Evolutionary conservation across 1,284 basidiomycete species (phyloP).

Genomic region (Rhodotorula sp.): DNA sequence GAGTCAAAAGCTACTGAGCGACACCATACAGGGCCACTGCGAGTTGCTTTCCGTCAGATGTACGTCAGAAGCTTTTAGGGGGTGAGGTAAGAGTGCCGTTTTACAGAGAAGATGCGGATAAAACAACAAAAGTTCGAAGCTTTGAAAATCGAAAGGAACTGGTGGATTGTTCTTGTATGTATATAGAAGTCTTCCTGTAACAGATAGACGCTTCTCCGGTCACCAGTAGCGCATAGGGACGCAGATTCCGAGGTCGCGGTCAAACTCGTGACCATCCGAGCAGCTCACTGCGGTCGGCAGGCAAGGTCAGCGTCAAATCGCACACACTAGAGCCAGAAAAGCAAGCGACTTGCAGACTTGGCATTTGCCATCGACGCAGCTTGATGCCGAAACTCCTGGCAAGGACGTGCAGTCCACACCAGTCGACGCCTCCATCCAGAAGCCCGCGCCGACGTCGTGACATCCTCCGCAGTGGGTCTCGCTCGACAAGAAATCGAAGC

Average conservation of each 20-base stretch:
- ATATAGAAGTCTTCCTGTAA: neutral
- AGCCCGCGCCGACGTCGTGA: slow-evolving; percentile 2
- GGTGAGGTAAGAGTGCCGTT: no score
- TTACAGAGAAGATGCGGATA: no score
- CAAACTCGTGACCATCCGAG: slow-evolving; percentile 18
- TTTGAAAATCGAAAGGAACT: neutral
- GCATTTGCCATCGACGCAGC: slow-evolving; percentile 25
- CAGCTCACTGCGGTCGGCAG: slow-evolving; percentile 17
- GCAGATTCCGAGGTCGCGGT: slow-evolving; percentile 6
- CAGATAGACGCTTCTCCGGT: neutral
- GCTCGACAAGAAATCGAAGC: slow-evolving; percentile 15
- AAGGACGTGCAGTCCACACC: slow-evolving; percentile 29
- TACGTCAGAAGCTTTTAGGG: no score
- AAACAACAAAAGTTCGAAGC: no score
- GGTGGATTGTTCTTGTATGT: neutral
- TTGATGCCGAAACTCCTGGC: slow-evolving; percentile 19
- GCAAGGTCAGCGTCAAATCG: neutral
- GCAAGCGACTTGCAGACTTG: slow-evolving; percentile 9
- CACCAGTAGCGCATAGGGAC: slow-evolving; percentile 25
- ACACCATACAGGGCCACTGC: no score
- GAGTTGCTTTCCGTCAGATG: no score
- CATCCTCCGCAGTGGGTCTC: slow-evolving; percentile 31
- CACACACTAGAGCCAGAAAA: no score
- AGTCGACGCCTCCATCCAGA: neutral
- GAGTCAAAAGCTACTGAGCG: no score